Evolutionary conservation across 2,329 filamentous ascomycete species (phyloP).

Genomic region (Coniochaeta sp.): DNA sequence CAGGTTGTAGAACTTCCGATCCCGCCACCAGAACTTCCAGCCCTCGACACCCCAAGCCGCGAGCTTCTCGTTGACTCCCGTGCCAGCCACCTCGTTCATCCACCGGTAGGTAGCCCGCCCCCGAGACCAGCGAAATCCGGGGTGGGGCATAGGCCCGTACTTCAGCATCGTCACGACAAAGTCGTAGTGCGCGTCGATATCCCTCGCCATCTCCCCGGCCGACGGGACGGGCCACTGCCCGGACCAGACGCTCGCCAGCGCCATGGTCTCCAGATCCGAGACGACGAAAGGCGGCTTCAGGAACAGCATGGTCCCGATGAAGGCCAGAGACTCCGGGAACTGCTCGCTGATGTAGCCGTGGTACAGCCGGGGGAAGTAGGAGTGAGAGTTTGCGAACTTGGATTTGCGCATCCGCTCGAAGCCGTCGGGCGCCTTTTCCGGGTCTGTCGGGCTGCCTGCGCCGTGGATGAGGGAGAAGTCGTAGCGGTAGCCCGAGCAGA

Average conservation of each 20-base stretch:
- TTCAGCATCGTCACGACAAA: slow-evolving; percentile 13
- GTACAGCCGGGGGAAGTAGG: slow-evolving; percentile 20
- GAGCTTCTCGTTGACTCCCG: slow-evolving; percentile 26
- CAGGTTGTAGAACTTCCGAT: slow-evolving; percentile 27
- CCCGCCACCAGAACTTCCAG: slow-evolving; percentile 31
- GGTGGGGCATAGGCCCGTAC: slow-evolving; percentile 15
- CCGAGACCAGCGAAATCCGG: slow-evolving; percentile 27
- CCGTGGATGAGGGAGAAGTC: slow-evolving; percentile 21
- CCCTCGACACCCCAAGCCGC: slow-evolving; percentile 27
- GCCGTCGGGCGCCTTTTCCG: slow-evolving; percentile 18
- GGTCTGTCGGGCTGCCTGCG: slow-evolving; percentile 15
- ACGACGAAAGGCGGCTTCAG: slow-evolving; percentile 18
- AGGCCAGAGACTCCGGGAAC: slow-evolving; percentile 22
- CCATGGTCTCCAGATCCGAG: slow-evolving; percentile 22
- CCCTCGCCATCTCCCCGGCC: slow-evolving; percentile 13
- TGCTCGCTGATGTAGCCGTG: slow-evolving; percentile 22
- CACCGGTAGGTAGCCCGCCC: slow-evolving; percentile 18
- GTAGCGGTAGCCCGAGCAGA: slow-evolving; percentile 23
- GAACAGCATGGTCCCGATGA: slow-evolving; percentile 18
- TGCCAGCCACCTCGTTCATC: slow-evolving; percentile 31
- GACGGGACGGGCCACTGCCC: slow-evolving; percentile 14
- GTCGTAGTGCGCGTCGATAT: slow-evolving; percentile 21
- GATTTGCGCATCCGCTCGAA: neutral
- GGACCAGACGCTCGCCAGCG: slow-evolving; percentile 19
- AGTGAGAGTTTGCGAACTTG: slow-evolving; percentile 11